Evolutionary conservation across 306 rosid genomes (phyloP).

Genomic region (Medicago truncatula): DNA sequence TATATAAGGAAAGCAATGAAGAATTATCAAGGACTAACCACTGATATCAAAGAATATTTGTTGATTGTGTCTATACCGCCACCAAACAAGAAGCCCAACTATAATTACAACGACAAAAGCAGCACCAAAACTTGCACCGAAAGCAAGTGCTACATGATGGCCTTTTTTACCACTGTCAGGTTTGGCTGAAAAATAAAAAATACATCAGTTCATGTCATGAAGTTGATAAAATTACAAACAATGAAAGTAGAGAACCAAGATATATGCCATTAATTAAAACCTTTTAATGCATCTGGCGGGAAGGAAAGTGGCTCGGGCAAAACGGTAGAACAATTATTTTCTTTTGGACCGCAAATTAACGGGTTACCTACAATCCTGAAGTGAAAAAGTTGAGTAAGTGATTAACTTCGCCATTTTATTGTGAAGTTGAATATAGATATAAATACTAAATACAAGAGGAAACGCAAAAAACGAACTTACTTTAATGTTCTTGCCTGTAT

Average conservation of each 20-base stretch:
- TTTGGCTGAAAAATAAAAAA: slow-evolving; percentile 51
- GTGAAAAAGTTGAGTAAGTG: slow-evolving; percentile 15
- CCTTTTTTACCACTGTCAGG: slow-evolving; percentile 59
- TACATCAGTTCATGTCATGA: slow-evolving; percentile 39
- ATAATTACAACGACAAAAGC: slow-evolving; percentile 65
- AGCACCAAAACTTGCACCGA: slow-evolving; percentile 86
- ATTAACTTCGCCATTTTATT: slow-evolving; percentile 4
- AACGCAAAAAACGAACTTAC: slow-evolving; percentile 55
- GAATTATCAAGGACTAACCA: slow-evolving; percentile 57
- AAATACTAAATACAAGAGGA: not conserved
- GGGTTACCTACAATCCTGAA: slow-evolving; percentile 90
- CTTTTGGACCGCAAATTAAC: slow-evolving; percentile 81
- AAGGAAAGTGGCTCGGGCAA: slow-evolving; percentile 93
- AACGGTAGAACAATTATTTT: slow-evolving; percentile 77
- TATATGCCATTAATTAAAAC: slow-evolving; percentile 46
- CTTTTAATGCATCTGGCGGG: slow-evolving; percentile 71
- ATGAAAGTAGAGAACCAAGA: slow-evolving; percentile 1
- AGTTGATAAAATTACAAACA: slow-evolving; percentile 16
- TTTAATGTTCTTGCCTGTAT: slow-evolving; percentile 92
- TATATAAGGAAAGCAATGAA: not conserved
- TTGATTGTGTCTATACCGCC: slow-evolving; percentile 87
- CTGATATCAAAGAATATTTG: slow-evolving; percentile 96
- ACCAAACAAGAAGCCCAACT: slow-evolving; percentile 76
- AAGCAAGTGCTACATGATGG: slow-evolving; percentile 76
- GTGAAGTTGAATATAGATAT: slow-evolving; percentile 22